Percentiles rank a stretch among this genome's conserved stretches.
Evolutionary conservation across 495 filamentous ascomycete genomes (phyloP).

Genomic region (Penicillium daleae): DNA sequence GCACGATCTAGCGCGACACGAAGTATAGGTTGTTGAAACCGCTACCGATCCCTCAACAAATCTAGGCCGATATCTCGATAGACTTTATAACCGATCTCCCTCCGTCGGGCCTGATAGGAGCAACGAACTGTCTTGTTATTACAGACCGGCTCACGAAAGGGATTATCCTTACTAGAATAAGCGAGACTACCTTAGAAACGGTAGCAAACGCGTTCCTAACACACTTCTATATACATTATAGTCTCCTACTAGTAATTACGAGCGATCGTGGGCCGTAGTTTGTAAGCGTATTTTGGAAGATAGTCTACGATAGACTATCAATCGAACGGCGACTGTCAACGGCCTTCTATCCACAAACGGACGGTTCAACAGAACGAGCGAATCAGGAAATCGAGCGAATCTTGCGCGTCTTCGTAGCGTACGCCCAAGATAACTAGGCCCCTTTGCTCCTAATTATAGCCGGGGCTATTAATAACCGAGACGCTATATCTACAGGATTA

Average conservation of each 20-base stretch:
- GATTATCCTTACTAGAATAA: neutral
- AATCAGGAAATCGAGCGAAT: neutral
- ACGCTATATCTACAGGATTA: neutral
- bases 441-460: neutral
- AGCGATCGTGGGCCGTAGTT: neutral
- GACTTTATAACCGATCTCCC: neutral
- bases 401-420: neutral
- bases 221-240: constrained; percentile 3
- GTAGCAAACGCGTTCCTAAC: neutral
- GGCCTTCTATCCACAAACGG: neutral
- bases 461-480: neutral
- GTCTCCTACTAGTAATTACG: neutral
- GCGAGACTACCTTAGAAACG: neutral
- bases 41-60: neutral
- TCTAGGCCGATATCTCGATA: constrained; percentile 2
- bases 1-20: neutral
- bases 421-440: neutral
- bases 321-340: neutral
- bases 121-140: neutral
- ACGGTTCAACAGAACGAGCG: neutral
- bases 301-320: neutral
- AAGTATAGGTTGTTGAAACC: neutral
- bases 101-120: neutral
- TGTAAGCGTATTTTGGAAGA: neutral
- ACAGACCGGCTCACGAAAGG: neutral